phyloP scores from a whole-genome alignment of 768 basidiomycete genomes.

The Asterophora parasitica region DNA sequence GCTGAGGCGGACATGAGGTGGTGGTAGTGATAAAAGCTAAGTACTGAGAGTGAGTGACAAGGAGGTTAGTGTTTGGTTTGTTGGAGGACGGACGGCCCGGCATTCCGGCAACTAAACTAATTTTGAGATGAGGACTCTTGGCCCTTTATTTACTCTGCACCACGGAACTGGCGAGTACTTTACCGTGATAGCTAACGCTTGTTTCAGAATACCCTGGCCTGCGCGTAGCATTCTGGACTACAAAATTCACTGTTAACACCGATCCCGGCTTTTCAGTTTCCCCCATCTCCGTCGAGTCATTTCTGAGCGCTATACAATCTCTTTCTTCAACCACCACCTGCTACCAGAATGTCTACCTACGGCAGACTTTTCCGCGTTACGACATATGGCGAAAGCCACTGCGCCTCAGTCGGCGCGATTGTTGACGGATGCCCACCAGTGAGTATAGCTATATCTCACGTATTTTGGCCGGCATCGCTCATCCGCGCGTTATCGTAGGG shows the following conservation, averaged over 20 bases:
- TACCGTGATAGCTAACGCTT: background rate
- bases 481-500: conserved; percentile 50
- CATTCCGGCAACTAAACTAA: conserved; percentile 13
- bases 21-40: conserved; percentile 12
- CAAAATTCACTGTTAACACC: background rate
- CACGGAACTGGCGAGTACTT: background rate
- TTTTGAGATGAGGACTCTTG: background rate
- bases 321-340: conserved; percentile 3
- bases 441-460: conserved; percentile 21
- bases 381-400: conserved; percentile 97
- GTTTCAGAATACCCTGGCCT: background rate
- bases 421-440: conserved; percentile 98
- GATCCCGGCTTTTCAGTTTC: background rate
- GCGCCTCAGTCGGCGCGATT: conserved; percentile 94
- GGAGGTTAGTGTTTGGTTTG: background rate
- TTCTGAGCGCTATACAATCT: background rate
- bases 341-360: conserved; percentile 78
- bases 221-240: background rate
- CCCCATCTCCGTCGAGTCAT: conserved; percentile 2
- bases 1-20: conserved; percentile 31
- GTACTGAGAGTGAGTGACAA: background rate
- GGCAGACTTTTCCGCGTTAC: conserved; percentile 90
- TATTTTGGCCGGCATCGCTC: conserved; percentile 1
- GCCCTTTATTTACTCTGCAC: conserved; percentile 12
- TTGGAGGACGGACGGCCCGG: conserved; percentile 6